Base-by-base conservation (phyloP, 2,329 filamentous ascomycete genomes). In the Paraphoma chrysanthemicola region DNA sequence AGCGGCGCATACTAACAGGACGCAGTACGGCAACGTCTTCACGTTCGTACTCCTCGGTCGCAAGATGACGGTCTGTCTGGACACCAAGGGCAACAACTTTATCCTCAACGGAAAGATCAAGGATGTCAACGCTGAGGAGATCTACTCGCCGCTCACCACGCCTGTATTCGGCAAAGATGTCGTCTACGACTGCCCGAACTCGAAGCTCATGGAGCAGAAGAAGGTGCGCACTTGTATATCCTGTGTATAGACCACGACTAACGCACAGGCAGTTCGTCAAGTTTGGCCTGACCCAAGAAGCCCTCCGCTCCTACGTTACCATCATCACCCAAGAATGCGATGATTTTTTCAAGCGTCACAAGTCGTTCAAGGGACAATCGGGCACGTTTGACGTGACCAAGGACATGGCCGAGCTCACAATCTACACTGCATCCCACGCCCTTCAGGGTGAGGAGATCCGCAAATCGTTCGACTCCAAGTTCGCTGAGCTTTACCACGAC, bases 171-270 rank as follows among this genome's bases (percentile, higher is more conserved):
- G 92, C 65, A 88, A 87, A 68, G 89, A 93, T 79, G 92, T 96
- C 28, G 91, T 96, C 51, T 96, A 96, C 74, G 92, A 96, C 76
- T 95, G 92, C 79, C 91, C 92, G 42, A 96, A 96, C 75, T 84
- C 91, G 56, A 96, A 96, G 80, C 85, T 96, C 72, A 96, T 96
- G 92, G 92, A 96, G 81, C 92, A 96, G 83, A 96, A 96, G 83
- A 95, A 94, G 87, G 91, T 93, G 76, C 60, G 79, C 53, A 45
- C 44, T 1, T 8, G 4, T 29, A 38, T 36, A 2, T 4, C 7
- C 4, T 23, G n/a, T 28, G 6, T 4, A 12, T 10, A 18, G 18
- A 9, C 43, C 41, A 44, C 23, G 0, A 42, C 61, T 67, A 38
- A 70, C 51, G 16, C 31, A 14, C 8, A 18, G 2, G 7, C 68